These are phyloP conservation scores for Pleurotus eryngii DNA, from an alignment of 768 basidiomycete genomes.

Conservation along the genomic window DNA sequence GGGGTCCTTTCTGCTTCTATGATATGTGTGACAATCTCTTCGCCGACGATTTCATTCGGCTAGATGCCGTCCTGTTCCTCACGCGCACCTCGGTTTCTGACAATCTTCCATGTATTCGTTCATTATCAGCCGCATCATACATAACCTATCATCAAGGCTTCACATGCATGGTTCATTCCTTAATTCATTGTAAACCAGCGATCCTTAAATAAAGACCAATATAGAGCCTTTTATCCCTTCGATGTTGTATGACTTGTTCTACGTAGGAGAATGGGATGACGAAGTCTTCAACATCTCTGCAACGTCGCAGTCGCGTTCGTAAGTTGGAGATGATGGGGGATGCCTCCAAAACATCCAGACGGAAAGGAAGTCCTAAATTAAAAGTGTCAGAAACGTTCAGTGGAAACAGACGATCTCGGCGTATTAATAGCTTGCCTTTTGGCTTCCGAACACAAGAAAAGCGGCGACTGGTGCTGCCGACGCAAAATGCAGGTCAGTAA, in stretches of 20 bases:
- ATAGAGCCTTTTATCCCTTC: neutral
- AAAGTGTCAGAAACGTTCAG: neutral
- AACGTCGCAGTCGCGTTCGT: neutral
- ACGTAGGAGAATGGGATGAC: neutral
- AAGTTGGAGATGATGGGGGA: neutral
- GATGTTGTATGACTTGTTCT: neutral
- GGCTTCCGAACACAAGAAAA: conserved; percentile 1
- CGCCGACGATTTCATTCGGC: neutral
- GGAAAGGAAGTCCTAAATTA: neutral
- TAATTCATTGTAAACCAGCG: conserved; percentile 1
- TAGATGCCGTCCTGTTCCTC: conserved; percentile 3
- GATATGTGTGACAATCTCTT: conserved; percentile 6
- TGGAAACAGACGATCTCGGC: neutral
- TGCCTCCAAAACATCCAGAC: neutral
- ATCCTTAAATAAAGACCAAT: neutral
- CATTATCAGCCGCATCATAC: conserved; percentile 12
- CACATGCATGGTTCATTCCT: neutral
- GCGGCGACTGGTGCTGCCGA: conserved; percentile 1
- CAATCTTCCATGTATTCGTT: conserved; percentile 14
- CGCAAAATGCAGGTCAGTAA: neutral
- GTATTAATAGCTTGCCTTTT: neutral
- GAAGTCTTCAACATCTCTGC: neutral
- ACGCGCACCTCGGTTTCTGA: conserved; percentile 5
- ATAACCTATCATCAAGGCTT: conserved; percentile 14
- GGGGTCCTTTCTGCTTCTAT: neutral